Base-by-base conservation (phyloP, 148 eudicot genomes). In the Nepenthes mirabilis region DNA sequence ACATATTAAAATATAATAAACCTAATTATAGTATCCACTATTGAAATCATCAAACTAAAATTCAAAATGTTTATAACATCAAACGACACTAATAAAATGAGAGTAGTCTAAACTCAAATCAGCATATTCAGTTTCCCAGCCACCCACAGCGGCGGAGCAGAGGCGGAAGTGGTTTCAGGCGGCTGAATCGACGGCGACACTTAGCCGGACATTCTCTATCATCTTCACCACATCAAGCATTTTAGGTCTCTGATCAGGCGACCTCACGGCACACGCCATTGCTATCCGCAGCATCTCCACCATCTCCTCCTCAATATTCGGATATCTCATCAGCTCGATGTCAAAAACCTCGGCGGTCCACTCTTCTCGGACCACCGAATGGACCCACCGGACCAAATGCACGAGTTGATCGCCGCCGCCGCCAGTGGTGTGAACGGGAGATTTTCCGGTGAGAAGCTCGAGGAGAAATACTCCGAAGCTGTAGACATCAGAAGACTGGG, bases 291-390 rank as follows among this genome's bases (percentile, higher is more conserved):
- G 62, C 88, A 88, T 69, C 79, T 85, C 93, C 37, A 88, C 93
- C 83, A 85, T 75, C 69, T 88, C 93, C 64, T 88, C 96, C 69
- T 88, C 96, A 14, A 83, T 81, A 35, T 85, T 80, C 8, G 87
- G 78, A 62, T 68, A 77, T 78, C 80, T 85, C 76, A 88, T 57
- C 23, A 88, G 76, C 69, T 88, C 96, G 2, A 85, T 63, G 45
- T 88, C 96, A 45, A 88, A 88, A n/a, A 88, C 96, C 63, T 88
- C 93, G 0, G 84, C 87, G 1, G 85, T 87, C 89, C 90, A 83
- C 64, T 87, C 95, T 62, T 87, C 95, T 57, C 87, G 69, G 9
- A 85, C 93, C 5, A 88, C 87, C 0, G 93, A 88, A 56, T 85
- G 93, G 52, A 85, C 93, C 93, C 93, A 88, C 60, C 89, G 75